Base-by-base conservation (phyloP, 768 basidiomycete species). In the Pulveroboletus sp. region DNA sequence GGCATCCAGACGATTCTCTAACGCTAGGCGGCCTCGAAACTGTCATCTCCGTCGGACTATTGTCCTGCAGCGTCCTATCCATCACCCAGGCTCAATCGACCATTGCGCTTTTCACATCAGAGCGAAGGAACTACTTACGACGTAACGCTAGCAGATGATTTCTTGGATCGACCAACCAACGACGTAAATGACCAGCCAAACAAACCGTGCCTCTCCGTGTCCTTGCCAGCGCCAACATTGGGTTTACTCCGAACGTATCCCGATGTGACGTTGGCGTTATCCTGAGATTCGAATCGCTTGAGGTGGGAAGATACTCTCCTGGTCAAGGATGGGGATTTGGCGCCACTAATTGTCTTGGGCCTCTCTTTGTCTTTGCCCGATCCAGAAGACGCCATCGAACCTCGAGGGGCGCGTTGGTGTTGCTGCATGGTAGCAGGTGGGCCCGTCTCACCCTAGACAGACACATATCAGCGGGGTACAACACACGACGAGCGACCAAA, bases 111-210 rank as follows among this genome's bases (percentile, higher is more conserved):
- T 21, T 21, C 21, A 21, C 21, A 32, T 15, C 2, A 39, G 30
- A 24, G 45, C 35, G 11, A 10, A 45, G 15, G 18, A 36, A 55
- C 45, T 37, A 74, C 83, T 60, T 61, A 85, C 84, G 72, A 60
- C 18, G 82, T 79, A 56, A 82, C 82, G 65, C 79, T 79, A 15
- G 89, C 89, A 0, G 90, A 76, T 1, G 92, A 91, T 65, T 94
- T 93, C 57, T 93, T 72, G 37, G 73, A 70, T 64, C 84, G 85
- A 28, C 82, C 79, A 49, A 88, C 61, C 7, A 81, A 71, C 1
- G 80, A 78, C 6, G 70, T 59, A 53, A 90, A 82, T 4, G 81
- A 67, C n/a, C 74, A 76, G 13, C 88, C 89, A 60, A 96, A 96
- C 58, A 95, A 82, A 60, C 90, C 93, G 52, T 88, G 65, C n/a